Conservation (phyloP, 2,329 filamentous ascomycete genomes). For the Pestalotiopsis sp. region DNA sequence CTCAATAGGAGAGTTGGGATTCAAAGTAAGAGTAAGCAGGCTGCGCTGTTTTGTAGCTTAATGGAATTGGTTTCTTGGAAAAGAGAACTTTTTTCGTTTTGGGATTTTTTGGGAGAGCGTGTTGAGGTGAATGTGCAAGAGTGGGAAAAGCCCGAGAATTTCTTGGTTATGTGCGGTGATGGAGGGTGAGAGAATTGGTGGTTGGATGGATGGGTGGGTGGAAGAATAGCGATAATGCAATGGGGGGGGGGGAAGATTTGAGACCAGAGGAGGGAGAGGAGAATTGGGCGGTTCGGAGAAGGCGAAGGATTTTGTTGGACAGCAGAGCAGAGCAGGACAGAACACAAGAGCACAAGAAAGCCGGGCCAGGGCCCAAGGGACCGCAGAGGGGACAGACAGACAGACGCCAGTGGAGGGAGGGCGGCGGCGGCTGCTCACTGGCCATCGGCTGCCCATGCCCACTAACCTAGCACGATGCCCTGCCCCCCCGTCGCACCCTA, state of each 20-base stretch:
- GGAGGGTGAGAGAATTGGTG: neutral
- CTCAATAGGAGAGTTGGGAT: slow-evolving; percentile 4
- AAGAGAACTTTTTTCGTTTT: neutral
- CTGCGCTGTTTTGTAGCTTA: neutral
- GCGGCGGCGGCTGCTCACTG: slow-evolving; percentile 12
- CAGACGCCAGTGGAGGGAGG: slow-evolving; percentile 18
- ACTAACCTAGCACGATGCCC: neutral
- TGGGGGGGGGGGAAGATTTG: slow-evolving; percentile 1
- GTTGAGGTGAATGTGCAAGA: neutral
- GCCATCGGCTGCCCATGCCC: neutral
- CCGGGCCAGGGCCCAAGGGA: neutral
- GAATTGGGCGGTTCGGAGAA: slow-evolving; percentile 13
- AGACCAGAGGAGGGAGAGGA: slow-evolving; percentile 5
- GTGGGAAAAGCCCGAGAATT: neutral
- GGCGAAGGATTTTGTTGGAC: slow-evolving; percentile 18
- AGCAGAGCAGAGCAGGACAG: neutral
- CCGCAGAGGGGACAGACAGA: slow-evolving; percentile 15
- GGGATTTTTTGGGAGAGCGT: neutral
- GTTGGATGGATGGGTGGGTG: neutral
- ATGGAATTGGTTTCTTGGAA: neutral
- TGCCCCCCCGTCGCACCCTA: neutral
- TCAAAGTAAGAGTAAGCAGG: neutral
- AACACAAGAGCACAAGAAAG: neutral
- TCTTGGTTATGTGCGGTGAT: neutral
- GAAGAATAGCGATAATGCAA: neutral